These are phyloP conservation scores for Myriosclerotinia duriaeana DNA, from an alignment of 2,329 filamentous ascomycete species.

Conservation along the genomic window DNA sequence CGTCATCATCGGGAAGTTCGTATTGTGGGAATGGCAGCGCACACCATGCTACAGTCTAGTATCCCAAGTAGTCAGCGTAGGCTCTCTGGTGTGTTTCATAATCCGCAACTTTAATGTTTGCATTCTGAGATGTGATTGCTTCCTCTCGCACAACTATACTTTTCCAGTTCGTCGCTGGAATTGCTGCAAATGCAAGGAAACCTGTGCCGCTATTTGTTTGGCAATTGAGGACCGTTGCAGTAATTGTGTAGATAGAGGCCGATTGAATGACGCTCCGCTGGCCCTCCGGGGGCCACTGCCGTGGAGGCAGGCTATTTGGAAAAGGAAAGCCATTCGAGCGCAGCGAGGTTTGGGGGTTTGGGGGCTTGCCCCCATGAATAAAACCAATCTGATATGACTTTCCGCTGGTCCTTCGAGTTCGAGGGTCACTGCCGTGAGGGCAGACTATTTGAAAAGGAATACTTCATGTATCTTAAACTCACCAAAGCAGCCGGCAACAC, in stretches of 20 bases:
- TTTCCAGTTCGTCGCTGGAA: background rate
- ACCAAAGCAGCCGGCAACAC: slow-evolving; percentile 61
- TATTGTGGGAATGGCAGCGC: slow-evolving; percentile 66
- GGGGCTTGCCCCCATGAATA: background rate
- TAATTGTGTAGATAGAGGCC: background rate
- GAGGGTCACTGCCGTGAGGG: background rate
- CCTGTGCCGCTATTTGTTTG: background rate
- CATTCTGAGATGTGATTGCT: background rate
- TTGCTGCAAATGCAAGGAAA: background rate
- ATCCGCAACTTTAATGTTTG: background rate
- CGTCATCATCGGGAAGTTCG: slow-evolving; percentile 49
- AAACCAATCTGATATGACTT: background rate
- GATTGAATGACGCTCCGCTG: background rate
- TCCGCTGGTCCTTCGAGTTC: background rate
- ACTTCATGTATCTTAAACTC: slow-evolving; percentile 38
- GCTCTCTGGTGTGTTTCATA: background rate
- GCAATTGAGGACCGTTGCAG: background rate
- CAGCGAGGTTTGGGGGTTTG: background rate
- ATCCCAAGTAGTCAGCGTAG: background rate
- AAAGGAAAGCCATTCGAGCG: background rate
- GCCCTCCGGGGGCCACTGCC: background rate
- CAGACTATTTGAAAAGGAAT: background rate
- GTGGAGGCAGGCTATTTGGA: background rate
- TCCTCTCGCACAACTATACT: too few species aligned
- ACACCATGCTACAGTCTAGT: slow-evolving; percentile 62